Base-by-base conservation (phyloP, 345 rosid genomes). In the Aethionema arabicum region DNA sequence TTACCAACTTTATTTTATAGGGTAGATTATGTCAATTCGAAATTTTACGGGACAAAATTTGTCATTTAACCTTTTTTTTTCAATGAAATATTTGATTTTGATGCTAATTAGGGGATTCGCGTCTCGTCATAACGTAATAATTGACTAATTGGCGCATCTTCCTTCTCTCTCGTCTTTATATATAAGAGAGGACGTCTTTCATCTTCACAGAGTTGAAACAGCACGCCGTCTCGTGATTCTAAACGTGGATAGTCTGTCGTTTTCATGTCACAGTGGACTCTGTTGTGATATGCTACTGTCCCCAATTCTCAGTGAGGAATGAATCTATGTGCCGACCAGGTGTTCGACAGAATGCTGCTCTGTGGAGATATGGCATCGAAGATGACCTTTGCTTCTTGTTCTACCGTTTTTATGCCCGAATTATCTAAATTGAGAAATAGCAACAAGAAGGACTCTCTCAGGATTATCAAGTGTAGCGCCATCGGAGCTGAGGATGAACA, bases 401-500 rank as follows among this genome's bases (percentile, higher is more conserved):
- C 63, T 47, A 27, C 51, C 4, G 63, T 42, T 49, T 31, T 33
- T 1, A 13, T 32, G 36, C 45, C 54, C 52, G 37, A 33, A 45
- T 52, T 42, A 6, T 1, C 59, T 4, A 49, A 49, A 21, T 40
- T 9, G 37, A 35, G 60, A 54, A 56, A n/a, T 49, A 9, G 9
- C 32, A 66, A 29, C 30, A 41, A 52, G 16, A 67, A 44, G 55
- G 61, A 65, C 54, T 66, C 72, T 49, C 38, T 56, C 30, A 43
- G 59, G 73, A 64, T 70, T 62, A 32, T 72, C 50, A 77, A 61
- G 47, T 76, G 78, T 32, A 61, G 61, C 9, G 67, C 80, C 38
- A 39, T 64, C 32, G 47, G 72, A 68, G 61, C 59, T 35, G 59
- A 71, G 55, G 52, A 68, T 60, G 69, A 74, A 6, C 60, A 1